phyloP scores from a whole-genome alignment of 495 filamentous ascomycete species.

The Podospora tetraspora region DNA sequence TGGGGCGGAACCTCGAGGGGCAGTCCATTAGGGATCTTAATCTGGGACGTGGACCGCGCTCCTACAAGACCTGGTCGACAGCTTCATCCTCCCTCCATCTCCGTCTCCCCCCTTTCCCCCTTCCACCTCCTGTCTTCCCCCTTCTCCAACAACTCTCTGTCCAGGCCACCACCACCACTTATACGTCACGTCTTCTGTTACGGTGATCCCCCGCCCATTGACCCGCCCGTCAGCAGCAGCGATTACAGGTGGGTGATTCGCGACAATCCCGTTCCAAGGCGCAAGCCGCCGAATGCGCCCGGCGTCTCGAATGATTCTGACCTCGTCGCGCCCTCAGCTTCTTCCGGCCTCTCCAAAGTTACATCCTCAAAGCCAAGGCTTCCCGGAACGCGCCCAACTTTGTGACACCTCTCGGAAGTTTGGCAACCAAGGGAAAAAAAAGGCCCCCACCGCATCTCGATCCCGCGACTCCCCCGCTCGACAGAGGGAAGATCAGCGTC shows the following conservation, averaged over 20 bases:
- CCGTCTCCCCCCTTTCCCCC: not conserved
- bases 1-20: not conserved
- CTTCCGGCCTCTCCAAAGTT: not conserved
- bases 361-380: no score
- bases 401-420: not conserved
- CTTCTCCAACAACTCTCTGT: not conserved
- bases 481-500: constrained; percentile 2
- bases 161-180: not conserved
- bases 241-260: not conserved
- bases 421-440: not conserved
- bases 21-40: not conserved
- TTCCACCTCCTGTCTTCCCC: not conserved
- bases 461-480: not conserved
- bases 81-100: not conserved
- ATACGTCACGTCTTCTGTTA: constrained; percentile 4
- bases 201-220: constrained; percentile 3
- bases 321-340: not conserved
- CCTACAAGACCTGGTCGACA: not conserved
- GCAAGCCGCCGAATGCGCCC: not conserved
- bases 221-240: not conserved
- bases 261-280: not conserved
- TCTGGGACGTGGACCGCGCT: not conserved
- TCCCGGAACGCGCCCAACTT: not conserved
- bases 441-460: not conserved
- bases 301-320: not conserved